phyloP scores from a whole-genome alignment of 2,329 filamentous ascomycete species.

The Fonsecaea multimorphosa region DNA sequence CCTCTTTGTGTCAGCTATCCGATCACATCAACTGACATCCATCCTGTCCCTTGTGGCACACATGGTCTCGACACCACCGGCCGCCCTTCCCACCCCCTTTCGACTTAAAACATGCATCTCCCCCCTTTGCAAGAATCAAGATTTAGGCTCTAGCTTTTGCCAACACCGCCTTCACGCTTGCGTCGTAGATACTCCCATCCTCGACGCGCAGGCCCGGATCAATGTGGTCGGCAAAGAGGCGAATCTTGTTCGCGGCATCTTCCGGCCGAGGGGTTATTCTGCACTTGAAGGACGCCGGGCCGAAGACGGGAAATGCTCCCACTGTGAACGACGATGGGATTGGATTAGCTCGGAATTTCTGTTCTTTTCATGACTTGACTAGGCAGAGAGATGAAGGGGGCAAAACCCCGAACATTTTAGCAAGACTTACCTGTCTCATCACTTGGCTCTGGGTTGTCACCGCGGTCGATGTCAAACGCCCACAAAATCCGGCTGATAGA shows the following conservation, averaged over 20 bases:
- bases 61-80: too few relatives aligned
- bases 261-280: conserved; percentile 3
- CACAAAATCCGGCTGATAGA: conserved; percentile 59
- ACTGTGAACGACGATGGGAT: neutral
- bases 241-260: conserved; percentile 7
- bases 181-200: conserved; percentile 10
- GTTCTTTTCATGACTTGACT: neutral
- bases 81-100: too few relatives aligned
- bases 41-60: too few relatives aligned
- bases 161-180: neutral
- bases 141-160: neutral
- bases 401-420: neutral
- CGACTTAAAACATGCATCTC: too few relatives aligned
- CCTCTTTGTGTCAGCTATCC: too few relatives aligned
- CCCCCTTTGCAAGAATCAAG: too few relatives aligned
- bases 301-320: conserved; percentile 8
- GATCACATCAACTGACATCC: too few relatives aligned
- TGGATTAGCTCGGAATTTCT: neutral
- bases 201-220: conserved; percentile 4
- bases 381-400: neutral
- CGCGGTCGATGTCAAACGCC: conserved; percentile 24
- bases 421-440: conserved; percentile 8
- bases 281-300: conserved; percentile 9
- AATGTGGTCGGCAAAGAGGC: neutral
- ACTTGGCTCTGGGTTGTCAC: conserved; percentile 5